Evolutionary conservation across 1,284 basidiomycete species (phyloP), one percentile per base, ranked within the genome.

Genomic region (Tylopilus orsonianus): DNA sequence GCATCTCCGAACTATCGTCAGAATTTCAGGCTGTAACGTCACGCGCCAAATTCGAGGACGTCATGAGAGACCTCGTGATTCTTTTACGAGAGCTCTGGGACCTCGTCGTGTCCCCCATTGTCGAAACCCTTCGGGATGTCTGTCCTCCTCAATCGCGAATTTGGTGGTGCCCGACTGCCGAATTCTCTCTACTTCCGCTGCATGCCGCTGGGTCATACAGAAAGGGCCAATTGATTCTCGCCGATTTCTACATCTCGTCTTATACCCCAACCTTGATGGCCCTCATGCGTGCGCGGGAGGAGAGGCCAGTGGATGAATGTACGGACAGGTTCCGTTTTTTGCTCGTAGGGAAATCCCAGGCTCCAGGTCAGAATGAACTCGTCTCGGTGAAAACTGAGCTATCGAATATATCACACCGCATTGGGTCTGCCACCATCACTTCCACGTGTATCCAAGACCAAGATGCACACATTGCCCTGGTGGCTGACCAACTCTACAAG

Each of bases 131-230:
- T 1, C 24, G 32, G 7, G 13, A 46, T 5, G 29, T 39, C 0
- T 41, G 58, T 22, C 35, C 30, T 2, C 12, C 38, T 19, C 36
- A 51, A 30, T 58, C 67, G 3, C 62, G 62, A 1, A 64, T 74
- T 2, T 72, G 70, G 67, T 73, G 70, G 71, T 73, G 69, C 45
- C 68, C 67, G 1, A 71, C n/a, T n/a, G n/a, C n/a, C n/a, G n/a
- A n/a, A n/a, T n/a, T n/a, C n/a, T n/a, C n/a, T n/a, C n/a, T n/a
- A n/a, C n/a, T n/a, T n/a, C n/a, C n/a, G n/a, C n/a, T n/a, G n/a
- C n/a, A n/a, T n/a, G n/a, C n/a, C n/a, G n/a, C n/a, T n/a, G n/a
- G n/a, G n/a, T 68, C 49, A 0, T 50, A 43, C 24, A 16, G 27
- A 18, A 39, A 18, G 9, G 33, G 41, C 4, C 38, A 44, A 8